These are phyloP conservation scores for Arthrobotrys iridis DNA, from an alignment of 2,329 filamentous ascomycete genomes.

Conservation along the genomic window DNA sequence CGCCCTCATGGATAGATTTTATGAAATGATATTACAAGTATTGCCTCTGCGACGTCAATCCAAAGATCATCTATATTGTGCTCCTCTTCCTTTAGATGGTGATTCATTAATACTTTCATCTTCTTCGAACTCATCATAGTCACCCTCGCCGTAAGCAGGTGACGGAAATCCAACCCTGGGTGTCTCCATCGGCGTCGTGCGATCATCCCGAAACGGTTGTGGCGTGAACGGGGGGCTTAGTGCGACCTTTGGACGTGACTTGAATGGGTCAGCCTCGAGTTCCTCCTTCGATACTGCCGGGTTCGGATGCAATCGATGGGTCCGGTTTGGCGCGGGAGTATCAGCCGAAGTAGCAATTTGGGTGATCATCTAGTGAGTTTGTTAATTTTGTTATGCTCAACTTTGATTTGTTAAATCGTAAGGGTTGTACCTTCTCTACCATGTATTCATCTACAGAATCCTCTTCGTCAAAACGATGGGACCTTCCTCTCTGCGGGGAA, in stretches of 20 bases:
- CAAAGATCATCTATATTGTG: slow-evolving; percentile 24
- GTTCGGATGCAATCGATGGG: slow-evolving; percentile 26
- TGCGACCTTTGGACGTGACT: slow-evolving; percentile 57
- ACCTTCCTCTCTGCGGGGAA: not conserved
- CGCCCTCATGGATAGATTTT: not conserved
- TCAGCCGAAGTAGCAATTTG: slow-evolving; percentile 47
- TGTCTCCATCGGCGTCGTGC: slow-evolving; percentile 11
- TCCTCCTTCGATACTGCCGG: slow-evolving; percentile 42
- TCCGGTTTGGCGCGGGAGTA: slow-evolving; percentile 45
- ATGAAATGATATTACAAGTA: not conserved
- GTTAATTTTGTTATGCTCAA: not conserved
- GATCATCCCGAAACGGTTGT: slow-evolving; percentile 2
- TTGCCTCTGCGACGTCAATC: not conserved
- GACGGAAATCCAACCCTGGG: slow-evolving; percentile 30
- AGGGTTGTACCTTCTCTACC: slow-evolving; percentile 54
- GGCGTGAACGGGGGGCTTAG: slow-evolving; percentile 57
- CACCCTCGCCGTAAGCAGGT: slow-evolving; percentile 3
- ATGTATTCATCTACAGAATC: slow-evolving; percentile 48
- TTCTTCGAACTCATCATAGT: slow-evolving; percentile 39
- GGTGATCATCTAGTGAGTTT: slow-evolving; percentile 36
- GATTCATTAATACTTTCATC: slow-evolving; percentile 29
- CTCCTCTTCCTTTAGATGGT: slow-evolving; percentile 42
- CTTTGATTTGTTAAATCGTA: not conserved
- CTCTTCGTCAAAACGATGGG: slow-evolving; percentile 23
- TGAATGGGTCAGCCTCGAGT: slow-evolving; percentile 59